phyloP scores from a whole-genome alignment of 306 rosid species.

The Albizia julibrissin region DNA sequence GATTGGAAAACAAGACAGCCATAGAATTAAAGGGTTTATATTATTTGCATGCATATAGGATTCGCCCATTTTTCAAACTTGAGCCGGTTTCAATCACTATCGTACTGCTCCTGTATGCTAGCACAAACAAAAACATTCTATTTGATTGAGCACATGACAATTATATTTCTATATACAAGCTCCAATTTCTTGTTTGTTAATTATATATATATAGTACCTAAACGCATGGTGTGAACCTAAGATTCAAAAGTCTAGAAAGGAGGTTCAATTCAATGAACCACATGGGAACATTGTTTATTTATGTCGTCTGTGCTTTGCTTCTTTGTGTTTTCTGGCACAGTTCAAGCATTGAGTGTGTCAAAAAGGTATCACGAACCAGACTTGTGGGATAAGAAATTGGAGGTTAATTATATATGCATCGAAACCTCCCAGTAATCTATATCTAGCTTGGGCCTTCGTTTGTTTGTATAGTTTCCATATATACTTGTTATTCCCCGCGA shows the following conservation, averaged over 20 bases:
- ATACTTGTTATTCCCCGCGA: not conserved
- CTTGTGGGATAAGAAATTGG: not conserved
- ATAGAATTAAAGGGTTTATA: too few species aligned
- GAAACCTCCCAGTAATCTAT: not conserved
- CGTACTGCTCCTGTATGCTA: not conserved
- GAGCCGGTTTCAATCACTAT: not conserved
- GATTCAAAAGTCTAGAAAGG: not conserved
- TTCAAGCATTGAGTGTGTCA: not conserved
- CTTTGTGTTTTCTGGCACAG: not conserved
- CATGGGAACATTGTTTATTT: not conserved
- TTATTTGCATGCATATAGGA: not conserved
- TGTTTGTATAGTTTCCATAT: not conserved
- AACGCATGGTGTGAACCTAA: not conserved
- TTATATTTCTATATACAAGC: not conserved
- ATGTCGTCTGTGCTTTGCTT: not conserved
- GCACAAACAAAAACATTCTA: not conserved
- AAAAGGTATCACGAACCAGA: not conserved
- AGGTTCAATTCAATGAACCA: not conserved
- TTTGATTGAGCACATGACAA: not conserved
- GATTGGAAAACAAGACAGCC: not conserved
- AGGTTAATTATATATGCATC: not conserved
- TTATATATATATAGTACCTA: not conserved
- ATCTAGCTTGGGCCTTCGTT: not conserved
- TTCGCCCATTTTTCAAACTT: not conserved
- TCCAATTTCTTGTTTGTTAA: not conserved